Base-by-base conservation (phyloP, 345 rosid genomes). In the Hibiscus trionum region DNA sequence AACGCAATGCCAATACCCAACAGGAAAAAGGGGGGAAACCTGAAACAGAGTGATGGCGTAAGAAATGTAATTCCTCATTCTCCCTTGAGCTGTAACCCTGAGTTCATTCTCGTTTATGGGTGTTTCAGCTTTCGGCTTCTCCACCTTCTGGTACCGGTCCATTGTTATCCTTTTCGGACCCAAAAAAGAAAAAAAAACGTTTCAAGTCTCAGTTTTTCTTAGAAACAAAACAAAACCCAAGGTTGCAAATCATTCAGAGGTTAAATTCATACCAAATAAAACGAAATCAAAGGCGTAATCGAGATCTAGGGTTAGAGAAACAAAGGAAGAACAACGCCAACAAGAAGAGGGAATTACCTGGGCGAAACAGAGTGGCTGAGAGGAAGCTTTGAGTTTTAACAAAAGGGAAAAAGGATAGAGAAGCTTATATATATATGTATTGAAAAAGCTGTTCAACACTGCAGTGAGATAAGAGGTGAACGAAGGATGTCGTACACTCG, bases 141-240 rank as follows among this genome's bases (percentile, higher is more conserved):
- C 85, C 58, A 83, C 84, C 61, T 75, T 83, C 83, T 83, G 88
- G 73, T 85, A 83, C 55, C 86, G 80, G 73, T 85, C 86, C 88
- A 85, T 85, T 15, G 12, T 19, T 56, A 17, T 56, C 17, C 7
- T 50, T 50, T 4, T 50, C 17, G n/a, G 56, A 16, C 7, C 2
- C 16, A 47, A 46, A 56, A 64, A 70, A 2, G 19, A 0, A 19
- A 35, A 0, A 69, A 3, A 7, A 16, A 1, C n/a, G 16, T 31
- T 19, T 31, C 5, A 58, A 70, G 57, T 56, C 50, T 70, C 35
- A 55, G 49, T 17, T 70, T 70, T 14, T 70, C 65, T 57, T 52
- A 10, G 55, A 4, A 71, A 39, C 37, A 17, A 42, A 58, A 24
- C 33, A 56, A 44, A 44, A 44, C 47, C 47, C 11, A 44, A 44